These are phyloP conservation scores for Ilyonectria sp. DNA, from an alignment of 2,329 filamentous ascomycete species.

Conservation along the genomic window DNA sequence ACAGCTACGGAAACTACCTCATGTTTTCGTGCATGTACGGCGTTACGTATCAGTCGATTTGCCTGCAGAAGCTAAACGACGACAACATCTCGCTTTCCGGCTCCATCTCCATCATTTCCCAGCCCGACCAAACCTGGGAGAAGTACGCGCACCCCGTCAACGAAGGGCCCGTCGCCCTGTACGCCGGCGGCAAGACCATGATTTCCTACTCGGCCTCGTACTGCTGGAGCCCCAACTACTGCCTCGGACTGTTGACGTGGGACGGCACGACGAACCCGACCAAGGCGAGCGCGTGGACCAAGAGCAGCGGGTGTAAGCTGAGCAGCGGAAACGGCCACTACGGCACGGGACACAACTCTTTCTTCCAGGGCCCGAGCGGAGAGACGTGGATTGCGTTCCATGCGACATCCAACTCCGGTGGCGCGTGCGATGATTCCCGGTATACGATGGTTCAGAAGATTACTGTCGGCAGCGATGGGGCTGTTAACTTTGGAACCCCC, in stretches of 20 bases:
- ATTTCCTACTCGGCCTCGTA: conserved; percentile 67
- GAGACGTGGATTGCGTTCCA: conserved; percentile 71
- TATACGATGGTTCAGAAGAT: conserved; percentile 68
- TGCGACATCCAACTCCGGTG: conserved; percentile 62
- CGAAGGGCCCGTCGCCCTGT: conserved; percentile 68
- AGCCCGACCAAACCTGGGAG: conserved; percentile 66
- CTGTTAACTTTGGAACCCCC: conserved; percentile 63
- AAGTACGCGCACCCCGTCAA: conserved; percentile 64
- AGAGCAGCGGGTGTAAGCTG: conserved; percentile 64
- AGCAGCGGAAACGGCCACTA: conserved; percentile 68
- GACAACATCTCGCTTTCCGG: conserved; percentile 60
- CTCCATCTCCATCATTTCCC: conserved; percentile 61
- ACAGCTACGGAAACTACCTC: conserved; percentile 62
- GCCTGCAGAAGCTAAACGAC: conserved; percentile 56
- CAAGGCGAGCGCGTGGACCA: conserved; percentile 61
- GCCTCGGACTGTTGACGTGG: conserved; percentile 67
- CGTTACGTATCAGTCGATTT: conserved; percentile 53
- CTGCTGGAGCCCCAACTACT: conserved; percentile 69
- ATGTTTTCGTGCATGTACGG: conserved; percentile 66
- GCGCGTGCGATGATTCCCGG: conserved; percentile 65
- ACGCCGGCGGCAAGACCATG: conserved; percentile 65
- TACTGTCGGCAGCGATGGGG: conserved; percentile 63
- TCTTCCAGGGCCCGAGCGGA: conserved; percentile 69
- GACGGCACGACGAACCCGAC: conserved; percentile 64
- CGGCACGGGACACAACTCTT: conserved; percentile 69